Evolutionary conservation across 2,329 filamentous ascomycete species (phyloP).

Genomic region (Pseudogymnoascus sp.): DNA sequence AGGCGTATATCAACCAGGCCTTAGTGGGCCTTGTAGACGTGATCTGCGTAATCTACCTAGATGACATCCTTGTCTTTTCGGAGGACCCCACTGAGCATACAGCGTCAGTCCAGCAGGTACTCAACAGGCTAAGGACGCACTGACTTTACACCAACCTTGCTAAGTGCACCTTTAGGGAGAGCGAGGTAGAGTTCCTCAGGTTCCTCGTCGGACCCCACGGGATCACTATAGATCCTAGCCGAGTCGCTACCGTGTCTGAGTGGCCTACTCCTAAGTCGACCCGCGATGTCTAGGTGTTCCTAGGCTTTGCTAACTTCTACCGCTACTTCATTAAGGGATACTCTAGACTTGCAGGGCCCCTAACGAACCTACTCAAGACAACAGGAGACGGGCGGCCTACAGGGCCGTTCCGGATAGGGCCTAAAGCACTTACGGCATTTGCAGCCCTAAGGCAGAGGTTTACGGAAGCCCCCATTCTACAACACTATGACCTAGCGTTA

Average conservation of each 20-base stretch:
- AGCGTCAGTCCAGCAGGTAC: not conserved
- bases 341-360: slow-evolving; percentile 12
- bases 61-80: slow-evolving; percentile 14
- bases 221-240: slow-evolving; percentile 13
- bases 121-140: not conserved
- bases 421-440: no score
- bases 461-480: not conserved
- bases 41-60: slow-evolving; percentile 13
- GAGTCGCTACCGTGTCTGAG: slow-evolving; percentile 12
- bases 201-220: slow-evolving; percentile 12
- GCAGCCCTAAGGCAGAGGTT: not conserved
- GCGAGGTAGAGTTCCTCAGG: slow-evolving; percentile 14
- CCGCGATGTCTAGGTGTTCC: slow-evolving; percentile 22
- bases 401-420: no score
- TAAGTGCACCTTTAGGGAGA: slow-evolving; percentile 15
- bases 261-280: slow-evolving; percentile 14
- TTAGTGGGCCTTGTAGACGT: no score
- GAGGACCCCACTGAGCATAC: not conserved
- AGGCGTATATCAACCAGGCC: no score
- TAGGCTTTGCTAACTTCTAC: no score
- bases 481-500: not conserved
- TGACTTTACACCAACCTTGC: not conserved
- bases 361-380: not conserved
- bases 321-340: slow-evolving; percentile 25
- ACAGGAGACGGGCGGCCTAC: not conserved